Evolutionary conservation across 495 filamentous ascomycete genomes (phyloP).

Genomic region (Bacidia rubella): DNA sequence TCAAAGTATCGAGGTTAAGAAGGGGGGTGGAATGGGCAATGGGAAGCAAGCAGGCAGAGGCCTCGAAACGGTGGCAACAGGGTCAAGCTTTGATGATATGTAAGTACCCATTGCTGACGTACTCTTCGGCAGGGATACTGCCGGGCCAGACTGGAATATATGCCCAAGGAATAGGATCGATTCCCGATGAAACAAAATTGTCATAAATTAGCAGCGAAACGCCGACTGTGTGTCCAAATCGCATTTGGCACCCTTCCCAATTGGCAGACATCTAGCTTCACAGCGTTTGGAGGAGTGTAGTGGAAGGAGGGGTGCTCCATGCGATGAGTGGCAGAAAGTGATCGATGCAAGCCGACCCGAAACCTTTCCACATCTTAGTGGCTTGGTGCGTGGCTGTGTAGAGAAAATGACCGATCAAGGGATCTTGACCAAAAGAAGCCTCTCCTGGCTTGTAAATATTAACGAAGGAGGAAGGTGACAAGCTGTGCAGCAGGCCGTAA

Average conservation of each 20-base stretch:
- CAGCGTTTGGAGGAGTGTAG: background rate
- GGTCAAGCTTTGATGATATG: background rate
- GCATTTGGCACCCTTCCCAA: background rate
- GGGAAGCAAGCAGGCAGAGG: background rate
- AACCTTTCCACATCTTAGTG: background rate
- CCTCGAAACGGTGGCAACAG: background rate
- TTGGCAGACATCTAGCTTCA: background rate
- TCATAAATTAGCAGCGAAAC: background rate
- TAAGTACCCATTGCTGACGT: background rate
- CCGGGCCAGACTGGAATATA: background rate
- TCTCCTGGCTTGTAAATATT: too few relatives aligned
- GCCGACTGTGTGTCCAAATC: background rate
- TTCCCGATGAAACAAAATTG: too few relatives aligned
- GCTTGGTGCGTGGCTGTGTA: background rate
- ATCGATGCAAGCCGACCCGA: background rate
- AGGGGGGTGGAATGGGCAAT: background rate
- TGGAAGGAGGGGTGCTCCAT: background rate
- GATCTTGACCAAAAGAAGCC: too few relatives aligned
- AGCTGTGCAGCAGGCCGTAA: background rate
- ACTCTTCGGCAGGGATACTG: background rate
- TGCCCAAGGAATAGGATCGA: too few relatives aligned
- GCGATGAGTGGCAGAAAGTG: background rate
- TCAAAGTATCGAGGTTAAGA: background rate
- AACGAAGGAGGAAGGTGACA: background rate
- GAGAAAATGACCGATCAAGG: background rate